These are phyloP conservation scores for Leptodermis oblonga DNA, from an alignment of 257 asterid genomes.

Conservation along the genomic window DNA sequence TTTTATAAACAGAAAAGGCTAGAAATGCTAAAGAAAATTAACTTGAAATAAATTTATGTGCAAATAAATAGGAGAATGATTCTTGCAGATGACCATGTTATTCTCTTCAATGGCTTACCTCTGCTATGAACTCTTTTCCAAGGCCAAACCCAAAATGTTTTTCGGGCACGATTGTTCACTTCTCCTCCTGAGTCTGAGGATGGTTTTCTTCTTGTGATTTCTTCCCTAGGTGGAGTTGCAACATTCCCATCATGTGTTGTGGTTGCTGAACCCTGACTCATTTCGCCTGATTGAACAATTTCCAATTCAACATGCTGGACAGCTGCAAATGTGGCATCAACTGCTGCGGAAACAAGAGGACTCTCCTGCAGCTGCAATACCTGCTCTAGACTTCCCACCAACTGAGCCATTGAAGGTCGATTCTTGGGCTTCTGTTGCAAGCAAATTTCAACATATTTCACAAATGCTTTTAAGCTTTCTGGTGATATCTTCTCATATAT, in stretches of 20 bases:
- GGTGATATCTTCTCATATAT: not conserved
- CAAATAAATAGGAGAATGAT: too few species aligned
- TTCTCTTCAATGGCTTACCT: too few species aligned
- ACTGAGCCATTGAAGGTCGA: conserved; percentile 27
- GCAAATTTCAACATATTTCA: not conserved
- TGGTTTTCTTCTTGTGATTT: not conserved
- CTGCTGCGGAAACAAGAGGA: too few species aligned
- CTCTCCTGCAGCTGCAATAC: not conserved
- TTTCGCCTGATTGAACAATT: not conserved
- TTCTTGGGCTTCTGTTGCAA: conserved; percentile 4
- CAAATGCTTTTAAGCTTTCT: not conserved
- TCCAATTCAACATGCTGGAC: not conserved
- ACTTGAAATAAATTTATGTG: too few species aligned
- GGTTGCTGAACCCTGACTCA: too few species aligned
- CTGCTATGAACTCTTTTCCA: too few species aligned
- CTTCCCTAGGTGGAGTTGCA: not conserved
- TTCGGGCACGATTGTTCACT: not conserved
- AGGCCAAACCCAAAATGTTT: not conserved
- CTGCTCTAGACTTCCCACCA: too few species aligned
- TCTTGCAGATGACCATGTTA: too few species aligned
- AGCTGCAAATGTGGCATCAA: not conserved
- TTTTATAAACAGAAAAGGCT: too few species aligned
- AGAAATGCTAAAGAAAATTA: too few species aligned
- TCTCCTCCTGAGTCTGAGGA: not conserved
- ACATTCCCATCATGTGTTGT: not conserved